Percentiles rank a stretch among this genome's conserved stretches.
Conservation (phyloP, 2,329 filamentous ascomycete species). For the Trichophyton simii region DNA sequence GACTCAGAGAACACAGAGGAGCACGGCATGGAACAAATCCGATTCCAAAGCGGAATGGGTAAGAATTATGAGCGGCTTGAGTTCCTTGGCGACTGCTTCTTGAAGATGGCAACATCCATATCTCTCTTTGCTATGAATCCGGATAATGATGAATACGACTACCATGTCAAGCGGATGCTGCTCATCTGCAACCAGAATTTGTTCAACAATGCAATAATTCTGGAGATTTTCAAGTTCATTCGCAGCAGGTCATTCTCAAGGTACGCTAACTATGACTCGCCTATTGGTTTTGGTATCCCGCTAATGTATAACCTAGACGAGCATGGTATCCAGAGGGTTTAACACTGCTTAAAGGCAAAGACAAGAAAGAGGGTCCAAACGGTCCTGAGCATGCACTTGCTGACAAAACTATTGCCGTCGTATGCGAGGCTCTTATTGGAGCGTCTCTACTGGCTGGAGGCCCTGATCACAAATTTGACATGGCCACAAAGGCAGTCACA, state of each 20-base stretch:
- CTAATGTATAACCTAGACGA: constrained; percentile 35
- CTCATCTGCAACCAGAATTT: constrained; percentile 87
- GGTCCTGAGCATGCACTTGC: constrained; percentile 52
- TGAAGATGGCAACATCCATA: constrained; percentile 93
- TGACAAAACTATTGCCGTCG: constrained; percentile 86
- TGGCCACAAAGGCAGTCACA: constrained; percentile 47
- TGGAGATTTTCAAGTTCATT: constrained; percentile 59
- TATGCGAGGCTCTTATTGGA: constrained; percentile 87
- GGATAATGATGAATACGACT: constrained; percentile 68
- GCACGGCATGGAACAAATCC: constrained; percentile 52
- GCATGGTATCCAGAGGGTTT: constrained; percentile 82
- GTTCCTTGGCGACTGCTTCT: constrained; percentile 82
- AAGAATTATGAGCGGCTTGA: constrained; percentile 91
- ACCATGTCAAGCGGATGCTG: constrained; percentile 81
- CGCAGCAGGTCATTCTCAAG: constrained; percentile 72
- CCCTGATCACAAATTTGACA: constrained; percentile 40
- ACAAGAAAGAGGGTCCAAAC: constrained; percentile 35
- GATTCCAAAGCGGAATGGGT: constrained; percentile 75
- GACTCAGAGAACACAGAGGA: constrained; percentile 77
- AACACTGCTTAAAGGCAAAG: constrained; percentile 60
- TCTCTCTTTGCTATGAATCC: constrained; percentile 67
- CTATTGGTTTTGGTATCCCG: neutral
- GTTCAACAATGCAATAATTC: constrained; percentile 58
- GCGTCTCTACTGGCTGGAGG: constrained; percentile 56
- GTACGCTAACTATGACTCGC: constrained; percentile 20